Evolutionary conservation across 2,329 filamentous ascomycete species (phyloP).

Genomic region (Neofusicoccum ribis): DNA sequence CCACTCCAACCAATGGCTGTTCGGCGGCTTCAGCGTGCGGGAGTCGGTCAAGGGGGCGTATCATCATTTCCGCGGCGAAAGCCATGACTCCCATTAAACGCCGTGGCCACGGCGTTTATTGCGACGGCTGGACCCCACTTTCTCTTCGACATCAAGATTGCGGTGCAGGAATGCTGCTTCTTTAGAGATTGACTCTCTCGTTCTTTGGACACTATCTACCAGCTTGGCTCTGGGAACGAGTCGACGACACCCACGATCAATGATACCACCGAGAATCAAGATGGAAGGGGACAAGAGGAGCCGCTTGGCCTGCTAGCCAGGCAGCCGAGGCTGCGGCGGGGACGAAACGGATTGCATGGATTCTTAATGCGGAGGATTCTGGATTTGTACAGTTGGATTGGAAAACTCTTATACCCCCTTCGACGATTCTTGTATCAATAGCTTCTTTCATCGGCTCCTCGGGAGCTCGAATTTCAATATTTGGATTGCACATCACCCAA

Average conservation of each 20-base stretch:
- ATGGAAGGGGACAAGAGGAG: neutral
- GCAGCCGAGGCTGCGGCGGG: neutral
- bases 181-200: conserved; percentile 18
- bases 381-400: neutral
- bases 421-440: conserved; percentile 14
- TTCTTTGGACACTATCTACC: conserved; percentile 1
- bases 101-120: too few species aligned
- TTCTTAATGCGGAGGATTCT: conserved; percentile 9
- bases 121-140: neutral
- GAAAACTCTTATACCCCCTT: conserved; percentile 14
- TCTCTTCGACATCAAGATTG: conserved; percentile 10
- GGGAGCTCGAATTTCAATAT: neutral
- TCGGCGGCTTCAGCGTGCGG: conserved; percentile 39
- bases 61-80: conserved; percentile 17
- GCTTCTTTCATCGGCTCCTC: conserved; percentile 2
- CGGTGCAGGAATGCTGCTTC: conserved; percentile 17
- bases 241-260: conserved; percentile 17
- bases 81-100: conserved; percentile 2
- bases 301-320: neutral
- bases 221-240: conserved; percentile 19
- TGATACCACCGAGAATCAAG: conserved; percentile 4
- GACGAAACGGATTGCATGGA: conserved; percentile 10
- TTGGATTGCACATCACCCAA: neutral
- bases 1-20: conserved; percentile 42
- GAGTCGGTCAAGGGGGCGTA: conserved; percentile 33